These are phyloP conservation scores for Boletales sp. DNA, from an alignment of 768 basidiomycete genomes.

Conservation along the genomic window DNA sequence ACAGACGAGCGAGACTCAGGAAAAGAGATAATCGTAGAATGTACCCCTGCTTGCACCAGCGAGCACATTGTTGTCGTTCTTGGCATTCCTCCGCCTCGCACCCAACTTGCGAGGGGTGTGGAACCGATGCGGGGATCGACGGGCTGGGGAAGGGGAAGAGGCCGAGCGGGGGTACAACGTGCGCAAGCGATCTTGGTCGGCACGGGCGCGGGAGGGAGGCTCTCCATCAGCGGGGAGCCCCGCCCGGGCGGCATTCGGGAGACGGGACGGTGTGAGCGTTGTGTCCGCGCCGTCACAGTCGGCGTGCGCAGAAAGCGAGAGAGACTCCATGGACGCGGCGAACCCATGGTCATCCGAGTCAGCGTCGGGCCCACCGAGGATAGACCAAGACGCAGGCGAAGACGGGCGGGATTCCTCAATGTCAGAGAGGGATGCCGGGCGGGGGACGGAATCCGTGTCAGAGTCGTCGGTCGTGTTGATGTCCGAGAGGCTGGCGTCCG, in stretches of 20 bases:
- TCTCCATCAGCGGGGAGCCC: neutral
- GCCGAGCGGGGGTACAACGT: conserved; percentile 36
- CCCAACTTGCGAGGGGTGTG: conserved; percentile 9
- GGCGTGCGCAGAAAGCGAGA: conserved; percentile 31
- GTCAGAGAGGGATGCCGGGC: conserved; percentile 17
- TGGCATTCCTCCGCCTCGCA: conserved; percentile 16
- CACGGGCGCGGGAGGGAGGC: conserved; percentile 19
- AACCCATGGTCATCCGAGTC: conserved; percentile 31
- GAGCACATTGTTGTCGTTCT: conserved; percentile 10
- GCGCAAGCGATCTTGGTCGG: conserved; percentile 26
- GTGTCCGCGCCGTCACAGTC: conserved; percentile 12
- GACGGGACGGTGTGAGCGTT: conserved; percentile 6
- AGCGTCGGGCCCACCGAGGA: conserved; percentile 30
- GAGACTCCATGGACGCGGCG: conserved; percentile 31
- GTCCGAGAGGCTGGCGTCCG: conserved; percentile 42
- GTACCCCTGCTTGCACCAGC: conserved; percentile 22
- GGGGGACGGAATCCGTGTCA: conserved; percentile 22
- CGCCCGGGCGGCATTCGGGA: neutral
- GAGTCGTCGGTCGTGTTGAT: conserved; percentile 22
- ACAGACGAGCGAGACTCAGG: conserved; percentile 17
- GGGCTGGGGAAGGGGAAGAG: conserved; percentile 55
- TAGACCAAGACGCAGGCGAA: conserved; percentile 37
- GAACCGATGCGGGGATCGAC: conserved; percentile 31
- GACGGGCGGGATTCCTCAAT: conserved; percentile 28
- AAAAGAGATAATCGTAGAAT: conserved; percentile 47